Evolutionary conservation across 2,329 filamentous ascomycete species (phyloP), one percentile per base, ranked within the genome.

Genomic region (Davidsoniella virescens): DNA sequence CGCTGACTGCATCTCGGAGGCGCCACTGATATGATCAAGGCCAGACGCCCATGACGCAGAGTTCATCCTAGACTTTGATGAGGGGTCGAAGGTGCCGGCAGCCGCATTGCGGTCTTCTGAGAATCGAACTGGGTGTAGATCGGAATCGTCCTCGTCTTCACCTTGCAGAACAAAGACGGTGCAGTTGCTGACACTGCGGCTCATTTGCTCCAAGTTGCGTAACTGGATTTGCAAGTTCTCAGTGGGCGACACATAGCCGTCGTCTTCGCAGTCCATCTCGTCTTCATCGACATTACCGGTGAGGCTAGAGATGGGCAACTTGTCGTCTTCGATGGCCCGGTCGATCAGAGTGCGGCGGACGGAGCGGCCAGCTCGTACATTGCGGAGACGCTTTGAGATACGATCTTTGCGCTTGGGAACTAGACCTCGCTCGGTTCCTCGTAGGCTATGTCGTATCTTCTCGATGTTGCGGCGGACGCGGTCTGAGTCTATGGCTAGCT

Each of bases 381-480:
- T 50, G 6, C 47, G 47, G 8, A 44, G 29, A 16, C 47, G 42
- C 39, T 53, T 53, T 18, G 42, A 38, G 25, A 53, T 36, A 17
- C 51, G 51, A 39, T 53, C 51, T 41, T 53, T 53, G 14, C 51
- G 51, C 26, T 49, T 44, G 12, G 43, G 38, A 12, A 45, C 29
- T 9, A 44, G 36, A 2, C 45, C 41, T n/a, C 50, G 50, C 38
- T 52, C 50, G 8, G 45, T 48, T 2, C 45, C 50, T 3, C 47
- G 51, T 2, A 53, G 47, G 6, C 42, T 50, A 17, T 94, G 87
- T 64, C 93, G 93, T 44, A 95, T 69, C 65, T 95, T 96, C 60
- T 95, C 90, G 57, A 96, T 95, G 0, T 84, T 86, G 67, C 95
- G 96, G 65, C 93, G 94, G 56, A 96, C 85, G 59, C 96, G 90